Conservation (phyloP, 2,329 filamentous ascomycete genomes). For the Scedosporium minutisporum region DNA sequence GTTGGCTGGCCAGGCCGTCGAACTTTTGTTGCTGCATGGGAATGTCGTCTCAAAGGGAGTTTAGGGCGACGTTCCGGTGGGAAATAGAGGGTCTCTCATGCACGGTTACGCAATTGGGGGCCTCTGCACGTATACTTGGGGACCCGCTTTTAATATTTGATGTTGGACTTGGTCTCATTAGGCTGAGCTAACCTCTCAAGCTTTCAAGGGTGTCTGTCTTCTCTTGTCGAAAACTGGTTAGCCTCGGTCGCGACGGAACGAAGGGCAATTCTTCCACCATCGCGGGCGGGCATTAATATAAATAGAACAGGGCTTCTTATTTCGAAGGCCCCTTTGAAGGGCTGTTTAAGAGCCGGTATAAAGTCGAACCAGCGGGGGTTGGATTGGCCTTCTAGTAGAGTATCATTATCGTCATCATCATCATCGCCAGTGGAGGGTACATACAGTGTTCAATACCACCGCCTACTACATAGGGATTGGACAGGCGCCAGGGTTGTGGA, state of each 20-base stretch:
- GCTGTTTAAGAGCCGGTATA: background rate
- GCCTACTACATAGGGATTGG: background rate
- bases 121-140: background rate
- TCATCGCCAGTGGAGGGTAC: too few species aligned
- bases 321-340: background rate
- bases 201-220: background rate
- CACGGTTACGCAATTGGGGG: constrained; percentile 6
- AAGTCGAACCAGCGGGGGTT: background rate
- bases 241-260: background rate
- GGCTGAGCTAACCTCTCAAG: background rate
- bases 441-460: background rate
- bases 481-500: background rate
- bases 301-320: background rate
- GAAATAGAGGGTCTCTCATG: background rate
- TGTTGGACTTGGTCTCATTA: constrained; percentile 1
- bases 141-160: background rate
- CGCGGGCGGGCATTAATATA: background rate
- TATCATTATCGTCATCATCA: too few species aligned
- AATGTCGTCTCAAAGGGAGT: background rate
- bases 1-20: background rate
- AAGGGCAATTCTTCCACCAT: background rate
- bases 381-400: too few species aligned
- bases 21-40: constrained; percentile 7
- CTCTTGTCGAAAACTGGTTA: background rate
- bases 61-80: background rate